These are phyloP conservation scores for Ziziphus jujuba DNA, from an alignment of 306 rosid genomes.

Conservation along the genomic window DNA sequence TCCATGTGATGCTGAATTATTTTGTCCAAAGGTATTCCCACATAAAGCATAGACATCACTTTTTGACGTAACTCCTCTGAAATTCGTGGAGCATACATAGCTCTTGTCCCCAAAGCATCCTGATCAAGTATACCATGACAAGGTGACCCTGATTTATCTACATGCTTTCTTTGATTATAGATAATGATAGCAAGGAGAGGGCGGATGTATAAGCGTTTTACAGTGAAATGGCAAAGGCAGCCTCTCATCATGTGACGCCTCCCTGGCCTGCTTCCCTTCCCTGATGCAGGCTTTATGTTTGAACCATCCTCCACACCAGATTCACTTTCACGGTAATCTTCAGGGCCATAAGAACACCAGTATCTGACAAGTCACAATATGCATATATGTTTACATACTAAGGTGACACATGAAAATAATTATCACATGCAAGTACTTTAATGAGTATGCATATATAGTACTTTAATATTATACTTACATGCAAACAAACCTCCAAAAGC, in stretches of 20 bases:
- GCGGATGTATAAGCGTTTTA: slow-evolving; percentile 63
- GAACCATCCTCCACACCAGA: slow-evolving; percentile 37
- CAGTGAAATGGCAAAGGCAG: slow-evolving; percentile 79
- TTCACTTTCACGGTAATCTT: slow-evolving; percentile 65
- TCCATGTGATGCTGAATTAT: slow-evolving; percentile 67
- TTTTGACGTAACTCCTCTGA: slow-evolving; percentile 80
- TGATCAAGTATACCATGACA: slow-evolving; percentile 76
- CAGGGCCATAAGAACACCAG: slow-evolving; percentile 95
- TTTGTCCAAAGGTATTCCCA: slow-evolving; percentile 61
- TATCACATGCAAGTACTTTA: slow-evolving; percentile 3
- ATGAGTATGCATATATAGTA: neutral
- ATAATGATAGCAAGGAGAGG: slow-evolving; percentile 66
- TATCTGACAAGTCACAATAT: slow-evolving; percentile 44
- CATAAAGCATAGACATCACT: slow-evolving; percentile 74
- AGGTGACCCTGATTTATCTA: slow-evolving; percentile 68
- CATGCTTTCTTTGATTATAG: slow-evolving; percentile 72
- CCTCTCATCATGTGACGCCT: slow-evolving; percentile 92
- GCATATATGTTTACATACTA: neutral
- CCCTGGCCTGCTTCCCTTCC: slow-evolving; percentile 87
- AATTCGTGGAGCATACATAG: slow-evolving; percentile 83
- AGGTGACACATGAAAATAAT: slow-evolving; percentile 5
- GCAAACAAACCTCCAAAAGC: neutral
- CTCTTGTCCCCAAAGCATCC: slow-evolving; percentile 83
- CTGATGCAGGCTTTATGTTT: slow-evolving; percentile 61
- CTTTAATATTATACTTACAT: neutral